Percentiles rank a stretch among this genome's conserved stretches.
Conservation (phyloP, 352 stramenopile species). For the Nothophytophthora sp. region DNA sequence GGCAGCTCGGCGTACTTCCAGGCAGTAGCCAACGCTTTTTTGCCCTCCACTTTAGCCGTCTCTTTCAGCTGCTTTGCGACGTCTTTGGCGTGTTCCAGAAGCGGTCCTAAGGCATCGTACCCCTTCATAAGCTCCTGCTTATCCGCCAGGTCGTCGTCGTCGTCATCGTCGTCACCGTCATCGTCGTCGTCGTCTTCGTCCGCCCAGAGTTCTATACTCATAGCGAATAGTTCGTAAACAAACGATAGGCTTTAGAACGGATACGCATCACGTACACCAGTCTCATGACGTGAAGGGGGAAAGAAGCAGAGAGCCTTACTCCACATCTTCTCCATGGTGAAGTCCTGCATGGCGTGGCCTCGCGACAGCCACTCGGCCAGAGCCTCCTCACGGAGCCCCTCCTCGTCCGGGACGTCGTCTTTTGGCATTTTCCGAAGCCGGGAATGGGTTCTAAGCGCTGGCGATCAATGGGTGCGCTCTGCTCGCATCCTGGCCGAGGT, state of each 20-base stretch:
- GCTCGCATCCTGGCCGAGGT: too few relatives aligned
- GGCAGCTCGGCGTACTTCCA: slow-evolving; percentile 64
- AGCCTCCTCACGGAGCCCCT: slow-evolving; percentile 70
- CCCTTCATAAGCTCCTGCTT: slow-evolving; percentile 70
- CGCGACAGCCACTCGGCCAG: slow-evolving; percentile 74
- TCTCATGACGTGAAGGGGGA: neutral
- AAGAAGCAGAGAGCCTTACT: slow-evolving; percentile 26
- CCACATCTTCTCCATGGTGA: slow-evolving; percentile 80
- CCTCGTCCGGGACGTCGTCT: slow-evolving; percentile 23
- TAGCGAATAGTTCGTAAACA: neutral
- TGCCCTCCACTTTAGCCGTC: slow-evolving; percentile 39
- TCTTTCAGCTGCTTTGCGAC: slow-evolving; percentile 36
- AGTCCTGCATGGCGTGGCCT: slow-evolving; percentile 58
- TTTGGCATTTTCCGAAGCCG: too few relatives aligned
- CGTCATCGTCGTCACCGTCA: slow-evolving; percentile 44
- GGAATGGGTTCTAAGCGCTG: too few relatives aligned
- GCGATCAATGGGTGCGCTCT: too few relatives aligned
- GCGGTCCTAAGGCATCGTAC: slow-evolving; percentile 43
- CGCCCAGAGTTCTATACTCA: slow-evolving; percentile 56
- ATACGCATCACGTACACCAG: too few relatives aligned
- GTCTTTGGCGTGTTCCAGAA: slow-evolving; percentile 51
- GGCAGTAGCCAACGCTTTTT: slow-evolving; percentile 37
- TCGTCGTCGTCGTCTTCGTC: slow-evolving; percentile 55
- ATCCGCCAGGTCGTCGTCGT: slow-evolving; percentile 40
- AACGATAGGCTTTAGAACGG: too few relatives aligned